Percentiles rank a stretch among this genome's conserved stretches.
Conservation (phyloP, 2,329 filamentous ascomycete genomes). For the Amesomyces nigricolor region DNA sequence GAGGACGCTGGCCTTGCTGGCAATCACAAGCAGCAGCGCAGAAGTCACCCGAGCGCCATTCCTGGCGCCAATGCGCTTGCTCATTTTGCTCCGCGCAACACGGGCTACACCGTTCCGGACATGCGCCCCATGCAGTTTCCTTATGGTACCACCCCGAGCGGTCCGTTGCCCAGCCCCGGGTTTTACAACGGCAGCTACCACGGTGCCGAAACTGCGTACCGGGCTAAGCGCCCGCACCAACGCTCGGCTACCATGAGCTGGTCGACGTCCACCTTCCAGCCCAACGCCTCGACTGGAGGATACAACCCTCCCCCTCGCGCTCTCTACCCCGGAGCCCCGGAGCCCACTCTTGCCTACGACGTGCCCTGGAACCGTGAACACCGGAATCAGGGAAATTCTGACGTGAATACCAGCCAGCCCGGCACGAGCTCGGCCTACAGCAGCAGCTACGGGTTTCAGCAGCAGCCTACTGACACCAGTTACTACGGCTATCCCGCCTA, state of each 20-base stretch:
- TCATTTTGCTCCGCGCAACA: slow-evolving; percentile 19
- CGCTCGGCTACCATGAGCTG: background rate
- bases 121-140: slow-evolving; percentile 21
- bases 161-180: background rate
- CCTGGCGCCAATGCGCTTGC: background rate
- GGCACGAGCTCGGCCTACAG: no score
- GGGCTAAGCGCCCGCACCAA: background rate
- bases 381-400: no score
- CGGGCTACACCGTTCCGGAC: slow-evolving; percentile 17
- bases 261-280: background rate
- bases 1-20: slow-evolving; percentile 7
- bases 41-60: no score
- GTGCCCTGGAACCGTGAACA: no score
- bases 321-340: background rate
- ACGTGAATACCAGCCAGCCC: no score
- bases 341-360: no score
- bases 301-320: background rate
- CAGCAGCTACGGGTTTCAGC: no score
- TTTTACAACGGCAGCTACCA: background rate
- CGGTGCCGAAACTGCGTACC: background rate
- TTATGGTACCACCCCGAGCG: background rate
- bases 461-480: background rate
- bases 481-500: background rate
- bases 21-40: no score
- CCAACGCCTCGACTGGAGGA: background rate